Base-by-base conservation (phyloP, 2,329 filamentous ascomycete species). In the Cladosporium phlei region DNA sequence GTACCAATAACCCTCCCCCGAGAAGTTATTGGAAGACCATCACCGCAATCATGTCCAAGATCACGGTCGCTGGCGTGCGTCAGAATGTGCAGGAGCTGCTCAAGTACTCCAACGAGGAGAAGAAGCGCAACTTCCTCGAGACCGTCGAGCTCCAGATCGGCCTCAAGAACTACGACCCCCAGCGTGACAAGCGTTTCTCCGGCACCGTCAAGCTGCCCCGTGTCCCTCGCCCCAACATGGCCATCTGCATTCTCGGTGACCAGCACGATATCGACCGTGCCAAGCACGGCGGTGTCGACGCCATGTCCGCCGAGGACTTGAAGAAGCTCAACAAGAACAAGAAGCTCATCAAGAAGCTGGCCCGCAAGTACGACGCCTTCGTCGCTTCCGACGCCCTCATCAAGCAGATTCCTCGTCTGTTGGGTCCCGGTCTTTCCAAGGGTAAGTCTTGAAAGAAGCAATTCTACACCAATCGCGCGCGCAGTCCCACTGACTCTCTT, bases 251-350 rank as follows among this genome's bases (percentile, higher is more conserved):
- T 78, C 73, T 95, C 72, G 77, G 88, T 77, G 80, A 93, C 82
- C 78, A 94, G 85, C 91, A 97, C 82, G 93, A 98, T 82, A 94
- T 98, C 70, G 93, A 98, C 74, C 90, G 93, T 82, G 91, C 93
- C 70, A 98, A 98, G 85, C 93, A 98, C 82, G 87, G 89, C 69
- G 91, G 89, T 73, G 83, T 97, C 64, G 93, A 98, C 71, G 89
- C 91, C 78, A 97, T 97, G 93, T 95, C 88, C 68, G 76, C 88
- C 60, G 93, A 98, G 68, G 93, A 98, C 76, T 78, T 98, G 78
- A 98, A 98, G 88, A 98, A 98, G 86, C 88, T 98, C 64, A 98
- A 98, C 86, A 98, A 98, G 88, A 98, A 98, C 88, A 97, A 98
- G 88, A 98, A 98, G 86, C 85, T 97, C 69, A 96, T 98, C 85